Evolutionary conservation across 768 basidiomycete species (phyloP).

Genomic region (Imleria badia): DNA sequence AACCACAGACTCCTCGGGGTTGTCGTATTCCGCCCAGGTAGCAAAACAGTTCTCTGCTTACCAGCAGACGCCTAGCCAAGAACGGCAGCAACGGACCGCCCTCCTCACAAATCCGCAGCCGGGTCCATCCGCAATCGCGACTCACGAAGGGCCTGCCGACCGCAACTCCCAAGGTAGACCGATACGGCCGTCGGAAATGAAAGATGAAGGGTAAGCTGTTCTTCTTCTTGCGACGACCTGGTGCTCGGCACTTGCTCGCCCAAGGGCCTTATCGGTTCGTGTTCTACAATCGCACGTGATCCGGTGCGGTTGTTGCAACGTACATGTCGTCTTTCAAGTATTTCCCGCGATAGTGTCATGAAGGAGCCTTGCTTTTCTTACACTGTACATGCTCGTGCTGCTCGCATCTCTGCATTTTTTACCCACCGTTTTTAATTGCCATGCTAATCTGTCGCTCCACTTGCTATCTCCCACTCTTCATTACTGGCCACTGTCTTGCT

Average conservation of each 20-base stretch:
- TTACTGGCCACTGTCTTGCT: conserved; percentile 32
- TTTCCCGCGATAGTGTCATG: conserved; percentile 27
- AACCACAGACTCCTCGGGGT: conserved; percentile 25
- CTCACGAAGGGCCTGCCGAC: conserved; percentile 35
- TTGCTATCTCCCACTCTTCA: conserved; percentile 22
- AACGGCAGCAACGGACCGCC: conserved; percentile 47
- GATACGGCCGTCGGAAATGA: conserved; percentile 71
- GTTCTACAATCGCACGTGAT: conserved; percentile 6
- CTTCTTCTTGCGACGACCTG: conserved; percentile 15
- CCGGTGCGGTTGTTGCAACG: conserved; percentile 8
- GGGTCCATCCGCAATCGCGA: conserved; percentile 33
- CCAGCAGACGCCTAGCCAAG: conserved; percentile 65
- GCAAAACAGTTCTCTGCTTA: conserved; percentile 65
- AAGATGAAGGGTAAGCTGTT: conserved; percentile 76
- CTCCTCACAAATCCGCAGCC: conserved; percentile 25
- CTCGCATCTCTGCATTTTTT: conserved; percentile 10
- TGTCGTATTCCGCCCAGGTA: conserved; percentile 64
- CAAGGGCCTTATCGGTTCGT: conserved; percentile 7
- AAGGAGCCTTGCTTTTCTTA: conserved; percentile 15
- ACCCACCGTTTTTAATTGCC: conserved; percentile 22
- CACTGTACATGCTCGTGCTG: conserved; percentile 19
- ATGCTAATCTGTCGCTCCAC: conserved; percentile 29
- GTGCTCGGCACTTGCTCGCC: conserved; percentile 15
- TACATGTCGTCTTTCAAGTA: conserved; percentile 15
- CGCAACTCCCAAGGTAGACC: conserved; percentile 45